Percentiles rank a stretch among this genome's conserved stretches.
phyloP scores from a whole-genome alignment of 106 monocot genomes.

The Allium sativum region DNA sequence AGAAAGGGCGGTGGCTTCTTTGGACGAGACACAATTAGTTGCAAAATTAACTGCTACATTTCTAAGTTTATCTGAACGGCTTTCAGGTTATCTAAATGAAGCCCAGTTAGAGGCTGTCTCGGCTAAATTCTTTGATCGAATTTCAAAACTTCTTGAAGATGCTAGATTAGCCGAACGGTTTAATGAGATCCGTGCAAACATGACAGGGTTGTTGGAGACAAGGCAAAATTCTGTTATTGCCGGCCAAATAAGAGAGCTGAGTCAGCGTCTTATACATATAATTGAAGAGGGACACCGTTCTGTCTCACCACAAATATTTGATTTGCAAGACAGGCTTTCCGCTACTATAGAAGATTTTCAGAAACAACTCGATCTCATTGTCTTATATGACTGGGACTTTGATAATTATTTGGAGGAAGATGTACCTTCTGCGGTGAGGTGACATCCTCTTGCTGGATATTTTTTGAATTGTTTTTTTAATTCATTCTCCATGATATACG shows the following conservation, averaged over 20 bases:
- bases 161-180: conserved; percentile 57
- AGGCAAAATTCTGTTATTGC: conserved; percentile 64
- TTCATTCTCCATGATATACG: background rate
- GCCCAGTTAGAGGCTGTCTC: conserved; percentile 56
- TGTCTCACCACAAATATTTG: conserved; percentile 85
- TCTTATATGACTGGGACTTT: conserved; percentile 92
- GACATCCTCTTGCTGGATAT: conserved; percentile 18
- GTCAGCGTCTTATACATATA: conserved; percentile 57
- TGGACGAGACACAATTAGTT: conserved; percentile 53
- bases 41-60: conserved; percentile 56
- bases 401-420: conserved; percentile 96
- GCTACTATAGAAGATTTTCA: conserved; percentile 87
- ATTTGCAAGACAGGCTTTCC: conserved; percentile 63
- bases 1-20: conserved; percentile 17
- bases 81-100: conserved; percentile 88
- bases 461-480: background rate
- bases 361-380: conserved; percentile 78
- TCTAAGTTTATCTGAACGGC: conserved; percentile 54
- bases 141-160: conserved; percentile 82
- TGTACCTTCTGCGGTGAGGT: conserved; percentile 88
- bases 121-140: conserved; percentile 66
- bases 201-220: conserved; percentile 59
- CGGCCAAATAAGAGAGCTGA: conserved; percentile 71
- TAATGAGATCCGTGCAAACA: conserved; percentile 67
- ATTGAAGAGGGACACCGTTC: conserved; percentile 76